phyloP scores from a whole-genome alignment of 2,329 filamentous ascomycete species.

The Claviceps arundinis region DNA sequence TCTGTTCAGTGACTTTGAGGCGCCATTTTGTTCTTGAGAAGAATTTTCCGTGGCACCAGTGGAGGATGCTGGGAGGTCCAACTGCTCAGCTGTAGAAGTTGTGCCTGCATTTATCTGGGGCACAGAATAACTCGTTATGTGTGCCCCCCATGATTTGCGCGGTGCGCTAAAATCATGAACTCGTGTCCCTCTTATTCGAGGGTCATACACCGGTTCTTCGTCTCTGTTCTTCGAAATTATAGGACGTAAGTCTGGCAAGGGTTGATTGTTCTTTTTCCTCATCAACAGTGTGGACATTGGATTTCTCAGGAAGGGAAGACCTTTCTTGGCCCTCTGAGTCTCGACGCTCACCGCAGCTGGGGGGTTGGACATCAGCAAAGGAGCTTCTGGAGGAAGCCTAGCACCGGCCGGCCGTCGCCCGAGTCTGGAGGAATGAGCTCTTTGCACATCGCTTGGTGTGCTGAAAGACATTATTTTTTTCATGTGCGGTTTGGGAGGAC shows the following conservation, averaged over 20 bases:
- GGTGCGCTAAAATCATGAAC: slow-evolving; percentile 56
- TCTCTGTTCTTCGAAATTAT: slow-evolving; percentile 25
- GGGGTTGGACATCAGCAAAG: slow-evolving; percentile 14
- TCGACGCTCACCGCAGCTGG: slow-evolving; percentile 20
- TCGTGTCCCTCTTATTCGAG: slow-evolving; percentile 48
- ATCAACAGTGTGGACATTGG: slow-evolving; percentile 45
- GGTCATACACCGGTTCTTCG: slow-evolving; percentile 42
- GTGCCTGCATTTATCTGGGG: not conserved
- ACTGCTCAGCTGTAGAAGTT: not conserved
- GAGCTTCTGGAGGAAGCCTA: slow-evolving; percentile 25
- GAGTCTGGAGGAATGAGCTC: slow-evolving; percentile 13
- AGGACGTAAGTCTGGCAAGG: slow-evolving; percentile 28
- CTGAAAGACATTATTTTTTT: slow-evolving; percentile 31
- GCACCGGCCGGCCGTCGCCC: slow-evolving; percentile 31
- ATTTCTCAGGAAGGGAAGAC: slow-evolving; percentile 45
- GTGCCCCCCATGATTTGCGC: slow-evolving; percentile 17
- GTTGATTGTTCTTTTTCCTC: slow-evolving; percentile 41
- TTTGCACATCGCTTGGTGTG: slow-evolving; percentile 35
- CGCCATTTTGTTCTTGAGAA: not conserved
- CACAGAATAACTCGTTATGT: not conserved
- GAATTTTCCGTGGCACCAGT: slow-evolving; percentile 2
- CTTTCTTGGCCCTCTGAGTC: slow-evolving; percentile 35
- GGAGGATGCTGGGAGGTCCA: slow-evolving; percentile 10
- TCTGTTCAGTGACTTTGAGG: not conserved
- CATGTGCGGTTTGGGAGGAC: slow-evolving; percentile 16